phyloP scores from a whole-genome alignment of 208 protist genomes.

The Naegleria lovaniensis region DNA sequence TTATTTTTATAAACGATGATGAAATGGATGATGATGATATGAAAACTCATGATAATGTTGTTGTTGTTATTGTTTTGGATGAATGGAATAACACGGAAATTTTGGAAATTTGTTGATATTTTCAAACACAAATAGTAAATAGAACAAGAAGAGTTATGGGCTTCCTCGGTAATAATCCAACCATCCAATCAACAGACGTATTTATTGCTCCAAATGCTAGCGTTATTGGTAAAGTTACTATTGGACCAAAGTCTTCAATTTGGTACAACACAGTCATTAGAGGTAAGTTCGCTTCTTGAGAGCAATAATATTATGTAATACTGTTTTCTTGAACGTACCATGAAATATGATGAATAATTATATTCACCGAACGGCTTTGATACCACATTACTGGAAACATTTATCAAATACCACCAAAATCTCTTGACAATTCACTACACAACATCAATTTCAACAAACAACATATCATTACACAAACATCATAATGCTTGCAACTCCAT shows the following conservation, averaged over 20 bases:
- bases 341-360: no score
- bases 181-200: not conserved
- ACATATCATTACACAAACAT: not conserved
- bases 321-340: no score
- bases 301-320: not conserved
- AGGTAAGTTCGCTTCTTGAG: slow-evolving; percentile 38
- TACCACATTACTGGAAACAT: no score
- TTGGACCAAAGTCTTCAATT: slow-evolving; percentile 66
- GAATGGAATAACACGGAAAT: not conserved
- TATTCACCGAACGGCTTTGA: no score
- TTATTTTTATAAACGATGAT: not conserved
- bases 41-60: not conserved
- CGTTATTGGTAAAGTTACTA: slow-evolving; percentile 67
- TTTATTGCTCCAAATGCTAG: slow-evolving; percentile 68
- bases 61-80: not conserved
- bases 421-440: no score
- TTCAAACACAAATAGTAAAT: not conserved
- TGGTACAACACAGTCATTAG: slow-evolving; percentile 76
- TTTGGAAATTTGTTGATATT: not conserved
- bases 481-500: not conserved
- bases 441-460: no score
- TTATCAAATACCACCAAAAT: no score
- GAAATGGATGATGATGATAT: not conserved
- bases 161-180: not conserved
- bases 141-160: slow-evolving; percentile 19